Conservation (phyloP, 352 stramenopile species). For the Globisporangium echinulatum region DNA sequence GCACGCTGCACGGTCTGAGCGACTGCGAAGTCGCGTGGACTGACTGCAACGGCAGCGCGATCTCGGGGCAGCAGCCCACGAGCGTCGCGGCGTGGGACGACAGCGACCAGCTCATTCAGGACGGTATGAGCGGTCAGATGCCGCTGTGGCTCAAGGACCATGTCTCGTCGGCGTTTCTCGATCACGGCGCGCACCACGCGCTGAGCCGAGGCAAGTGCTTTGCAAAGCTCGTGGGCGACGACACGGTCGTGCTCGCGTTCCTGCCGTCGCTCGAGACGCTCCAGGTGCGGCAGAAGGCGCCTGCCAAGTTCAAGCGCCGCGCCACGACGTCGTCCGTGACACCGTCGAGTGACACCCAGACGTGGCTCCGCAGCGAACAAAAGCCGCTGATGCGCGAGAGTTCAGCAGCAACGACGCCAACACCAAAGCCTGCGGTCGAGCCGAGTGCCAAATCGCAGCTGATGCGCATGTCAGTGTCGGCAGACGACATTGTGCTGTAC, state of each 20-base stretch:
- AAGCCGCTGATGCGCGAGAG: slow-evolving; percentile 1
- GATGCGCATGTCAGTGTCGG: slow-evolving; percentile 62
- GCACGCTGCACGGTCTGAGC: slow-evolving; percentile 64
- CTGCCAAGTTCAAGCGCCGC: slow-evolving; percentile 5
- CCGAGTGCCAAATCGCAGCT: slow-evolving; percentile 26
- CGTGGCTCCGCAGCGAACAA: slow-evolving; percentile 4
- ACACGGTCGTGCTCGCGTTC: slow-evolving; percentile 73
- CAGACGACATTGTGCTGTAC: slow-evolving; percentile 82
- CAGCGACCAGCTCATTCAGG: slow-evolving; percentile 31
- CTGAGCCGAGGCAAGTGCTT: slow-evolving; percentile 83
- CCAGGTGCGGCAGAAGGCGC: slow-evolving; percentile 30
- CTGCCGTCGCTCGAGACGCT: slow-evolving; percentile 62
- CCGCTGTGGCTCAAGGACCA: slow-evolving; percentile 69
- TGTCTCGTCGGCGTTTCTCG: slow-evolving; percentile 33
- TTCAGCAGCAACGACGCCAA: neutral
- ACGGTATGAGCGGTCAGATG: slow-evolving; percentile 49
- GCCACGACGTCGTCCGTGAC: slow-evolving; percentile 1
- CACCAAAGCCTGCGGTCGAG: slow-evolving; percentile 3
- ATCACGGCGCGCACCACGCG: slow-evolving; percentile 21
- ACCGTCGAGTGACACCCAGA: slow-evolving; percentile 2
- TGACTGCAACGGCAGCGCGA: slow-evolving; percentile 48
- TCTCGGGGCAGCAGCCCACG: slow-evolving; percentile 11
- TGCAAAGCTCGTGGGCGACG: slow-evolving; percentile 69
- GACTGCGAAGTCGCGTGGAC: slow-evolving; percentile 86
- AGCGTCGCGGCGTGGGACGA: slow-evolving; percentile 15